A percentile compares a stretch with the other conserved stretches of the same genome.
phyloP scores from a whole-genome alignment of 2,329 filamentous ascomycete genomes.

The Alternaria postmessia region DNA sequence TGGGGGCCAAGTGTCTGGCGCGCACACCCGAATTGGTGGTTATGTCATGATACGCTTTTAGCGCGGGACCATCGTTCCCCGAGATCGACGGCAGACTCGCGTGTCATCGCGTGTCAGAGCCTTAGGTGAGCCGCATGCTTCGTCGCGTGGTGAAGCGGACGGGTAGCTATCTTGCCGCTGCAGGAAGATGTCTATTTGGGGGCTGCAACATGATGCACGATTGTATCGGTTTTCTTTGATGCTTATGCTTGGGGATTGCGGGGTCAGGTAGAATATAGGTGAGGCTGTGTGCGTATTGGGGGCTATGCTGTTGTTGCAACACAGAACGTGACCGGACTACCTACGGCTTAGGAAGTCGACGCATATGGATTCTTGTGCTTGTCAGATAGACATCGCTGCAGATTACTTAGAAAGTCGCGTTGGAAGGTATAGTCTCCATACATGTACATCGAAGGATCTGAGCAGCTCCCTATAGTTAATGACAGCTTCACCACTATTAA shows the following conservation, averaged over 20 bases:
- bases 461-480: not conserved
- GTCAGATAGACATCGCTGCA: not conserved
- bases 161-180: constrained; percentile 15
- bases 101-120: constrained; percentile 39
- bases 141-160: constrained; percentile 10
- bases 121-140: constrained; percentile 54
- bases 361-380: not conserved
- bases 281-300: constrained; percentile 6
- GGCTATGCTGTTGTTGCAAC: constrained; percentile 5
- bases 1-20: not conserved
- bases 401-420: not conserved
- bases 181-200: constrained; percentile 22
- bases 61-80: constrained; percentile 4
- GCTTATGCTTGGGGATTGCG: constrained; percentile 7
- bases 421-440: not conserved
- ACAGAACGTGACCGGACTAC: not conserved
- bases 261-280: constrained; percentile 3
- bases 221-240: constrained; percentile 3
- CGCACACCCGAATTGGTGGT: constrained; percentile 6
- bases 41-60: constrained; percentile 23
- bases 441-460: not conserved
- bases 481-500: not conserved
- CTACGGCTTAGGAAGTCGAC: not conserved
- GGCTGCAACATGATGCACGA: constrained; percentile 1
- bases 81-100: not conserved